Conservation (phyloP, 345 rosid genomes). For the Eucalyptus decipiens region DNA sequence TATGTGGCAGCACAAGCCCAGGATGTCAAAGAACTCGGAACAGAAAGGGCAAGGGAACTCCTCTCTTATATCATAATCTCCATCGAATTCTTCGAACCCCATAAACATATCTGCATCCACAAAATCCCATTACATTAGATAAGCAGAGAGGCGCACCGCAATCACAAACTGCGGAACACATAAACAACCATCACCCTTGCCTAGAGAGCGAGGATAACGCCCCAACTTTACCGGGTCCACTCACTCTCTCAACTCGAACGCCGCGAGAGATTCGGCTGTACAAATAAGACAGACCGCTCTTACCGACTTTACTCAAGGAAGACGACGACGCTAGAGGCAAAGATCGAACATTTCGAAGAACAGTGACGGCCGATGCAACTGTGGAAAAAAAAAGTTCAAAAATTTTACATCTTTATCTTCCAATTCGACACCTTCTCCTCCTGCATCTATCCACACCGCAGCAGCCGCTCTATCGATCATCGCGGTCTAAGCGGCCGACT, state of each 20-base stretch:
- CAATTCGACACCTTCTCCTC: neutral
- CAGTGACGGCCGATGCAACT: neutral
- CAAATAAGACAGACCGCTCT: neutral
- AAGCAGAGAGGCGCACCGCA: neutral
- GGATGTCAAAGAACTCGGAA: slow-evolving; percentile 77
- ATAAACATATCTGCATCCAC: slow-evolving; percentile 60
- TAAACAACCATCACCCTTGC: neutral
- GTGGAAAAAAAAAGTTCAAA: neutral
- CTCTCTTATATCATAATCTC: slow-evolving; percentile 83
- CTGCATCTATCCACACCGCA: neutral
- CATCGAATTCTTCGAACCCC: slow-evolving; percentile 84
- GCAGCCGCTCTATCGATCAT: neutral
- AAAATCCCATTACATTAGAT: neutral
- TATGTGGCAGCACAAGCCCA: slow-evolving; percentile 85
- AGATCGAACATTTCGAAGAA: neutral
- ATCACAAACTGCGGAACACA: neutral
- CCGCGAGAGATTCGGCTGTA: neutral
- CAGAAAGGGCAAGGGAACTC: slow-evolving; percentile 98
- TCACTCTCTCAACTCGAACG: neutral
- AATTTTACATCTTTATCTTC: neutral
- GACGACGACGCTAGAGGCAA: neutral
- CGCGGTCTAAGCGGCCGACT: neutral
- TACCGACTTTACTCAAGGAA: neutral
- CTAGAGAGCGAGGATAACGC: neutral
- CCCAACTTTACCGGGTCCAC: neutral